phyloP scores from a whole-genome alignment of 805 yeast species.

The Yarrowia osloensis region DNA sequence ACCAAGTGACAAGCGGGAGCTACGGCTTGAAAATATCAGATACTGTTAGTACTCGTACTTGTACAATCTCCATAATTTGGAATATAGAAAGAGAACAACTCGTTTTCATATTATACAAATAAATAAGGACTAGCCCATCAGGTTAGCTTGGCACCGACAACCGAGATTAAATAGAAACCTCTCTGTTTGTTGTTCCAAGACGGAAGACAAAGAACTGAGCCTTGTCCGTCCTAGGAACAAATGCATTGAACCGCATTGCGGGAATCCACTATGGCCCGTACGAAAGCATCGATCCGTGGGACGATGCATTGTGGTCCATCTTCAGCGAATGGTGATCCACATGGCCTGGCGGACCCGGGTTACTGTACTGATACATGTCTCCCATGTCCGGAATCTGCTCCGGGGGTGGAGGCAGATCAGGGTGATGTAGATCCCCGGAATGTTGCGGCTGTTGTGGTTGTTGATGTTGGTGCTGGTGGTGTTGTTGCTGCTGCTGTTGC shows the following conservation, averaged over 20 bases:
- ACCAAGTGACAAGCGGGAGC: neutral
- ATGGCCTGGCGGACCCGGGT: neutral
- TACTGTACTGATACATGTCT: constrained; percentile 1
- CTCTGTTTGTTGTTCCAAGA: constrained; percentile 3
- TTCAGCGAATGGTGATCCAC: neutral
- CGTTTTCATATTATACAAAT: constrained; percentile 21
- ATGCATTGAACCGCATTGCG: constrained; percentile 9
- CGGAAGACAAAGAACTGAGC: neutral
- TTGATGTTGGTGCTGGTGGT: neutral
- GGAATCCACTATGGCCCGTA: neutral
- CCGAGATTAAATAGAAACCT: neutral
- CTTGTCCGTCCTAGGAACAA: neutral
- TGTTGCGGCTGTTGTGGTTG: neutral
- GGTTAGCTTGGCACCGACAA: neutral
- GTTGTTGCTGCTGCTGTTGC: neutral
- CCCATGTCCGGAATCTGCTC: neutral
- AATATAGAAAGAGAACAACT: neutral
- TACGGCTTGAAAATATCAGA: too few relatives aligned
- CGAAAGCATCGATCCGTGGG: constrained; percentile 10
- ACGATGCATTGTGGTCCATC: neutral
- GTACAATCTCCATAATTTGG: neutral
- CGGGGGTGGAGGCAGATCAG: neutral
- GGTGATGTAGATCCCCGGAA: neutral
- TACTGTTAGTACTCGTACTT: too few relatives aligned
- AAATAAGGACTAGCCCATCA: constrained; percentile 15